Percentiles rank a stretch among this genome's conserved stretches.
Conservation (phyloP, 768 basidiomycete genomes). For the Leccinum disarticulatum region DNA sequence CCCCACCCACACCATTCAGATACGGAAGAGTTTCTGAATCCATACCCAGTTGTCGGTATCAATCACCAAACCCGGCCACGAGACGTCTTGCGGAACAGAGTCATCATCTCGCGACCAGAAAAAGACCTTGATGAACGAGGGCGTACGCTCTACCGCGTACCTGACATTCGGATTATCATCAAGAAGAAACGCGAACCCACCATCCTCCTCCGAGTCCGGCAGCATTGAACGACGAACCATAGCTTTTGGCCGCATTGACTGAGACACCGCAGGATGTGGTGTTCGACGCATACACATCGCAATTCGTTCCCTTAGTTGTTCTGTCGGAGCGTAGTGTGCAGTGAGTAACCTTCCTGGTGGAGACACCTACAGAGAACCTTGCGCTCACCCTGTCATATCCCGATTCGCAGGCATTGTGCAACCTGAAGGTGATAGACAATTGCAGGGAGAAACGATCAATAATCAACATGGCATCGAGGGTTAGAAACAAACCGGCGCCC, state of each 20-base stretch:
- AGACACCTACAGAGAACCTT: neutral
- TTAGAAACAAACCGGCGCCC: constrained; percentile 14
- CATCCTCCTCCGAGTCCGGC: constrained; percentile 40
- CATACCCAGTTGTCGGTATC: constrained; percentile 29
- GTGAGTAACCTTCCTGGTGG: neutral
- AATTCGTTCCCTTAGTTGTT: constrained; percentile 27
- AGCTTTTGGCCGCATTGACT: constrained; percentile 27
- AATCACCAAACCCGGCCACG: constrained; percentile 16
- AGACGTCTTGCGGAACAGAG: constrained; percentile 35
- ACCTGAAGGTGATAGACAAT: constrained; percentile 8
- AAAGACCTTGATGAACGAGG: constrained; percentile 37
- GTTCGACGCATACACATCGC: constrained; percentile 26
- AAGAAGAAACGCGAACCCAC: constrained; percentile 14
- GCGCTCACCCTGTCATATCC: constrained; percentile 31
- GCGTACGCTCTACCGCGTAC: constrained; percentile 39
- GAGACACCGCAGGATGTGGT: constrained; percentile 35
- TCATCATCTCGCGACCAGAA: constrained; percentile 38
- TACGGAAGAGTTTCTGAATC: neutral
- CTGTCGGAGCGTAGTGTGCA: constrained; percentile 10
- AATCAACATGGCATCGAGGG: neutral
- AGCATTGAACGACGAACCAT: constrained; percentile 35
- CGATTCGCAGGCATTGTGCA: constrained; percentile 37
- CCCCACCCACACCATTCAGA: too few species aligned
- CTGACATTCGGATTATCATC: constrained; percentile 9
- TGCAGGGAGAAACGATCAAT: neutral